Conservation (phyloP, 306 rosid species). For the Urtica urens region DNA sequence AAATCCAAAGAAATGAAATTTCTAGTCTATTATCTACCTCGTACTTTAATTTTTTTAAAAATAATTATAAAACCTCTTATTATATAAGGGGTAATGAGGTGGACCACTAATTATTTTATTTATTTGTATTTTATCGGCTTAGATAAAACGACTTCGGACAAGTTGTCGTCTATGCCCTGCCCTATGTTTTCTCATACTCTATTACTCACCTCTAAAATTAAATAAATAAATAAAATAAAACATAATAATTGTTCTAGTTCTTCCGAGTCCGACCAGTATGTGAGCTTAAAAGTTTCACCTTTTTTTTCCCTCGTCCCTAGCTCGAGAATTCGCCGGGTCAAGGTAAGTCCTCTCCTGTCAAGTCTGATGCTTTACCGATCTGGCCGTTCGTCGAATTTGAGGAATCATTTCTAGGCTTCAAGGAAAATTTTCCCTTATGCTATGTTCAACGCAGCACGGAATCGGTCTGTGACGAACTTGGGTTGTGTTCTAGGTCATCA, state of each 20-base stretch:
- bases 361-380: conserved; percentile 22
- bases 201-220: too few species aligned
- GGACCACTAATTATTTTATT: too few species aligned
- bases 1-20: neutral
- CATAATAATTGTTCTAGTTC: too few species aligned
- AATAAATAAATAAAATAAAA: too few species aligned
- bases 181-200: too few species aligned
- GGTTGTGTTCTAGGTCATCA: conserved; percentile 14
- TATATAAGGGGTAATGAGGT: too few species aligned
- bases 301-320: neutral
- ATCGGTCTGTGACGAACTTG: conserved; percentile 14
- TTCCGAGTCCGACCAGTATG: neutral
- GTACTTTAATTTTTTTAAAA: conserved; percentile 1
- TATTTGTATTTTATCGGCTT: too few species aligned
- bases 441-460: conserved; percentile 25
- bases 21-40: neutral
- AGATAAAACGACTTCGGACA: too few species aligned
- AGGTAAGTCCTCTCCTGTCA: conserved; percentile 13
- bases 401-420: conserved; percentile 4
- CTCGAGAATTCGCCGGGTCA: conserved; percentile 5
- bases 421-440: conserved; percentile 1
- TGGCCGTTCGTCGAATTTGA: conserved; percentile 16
- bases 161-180: too few species aligned
- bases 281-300: neutral
- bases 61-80: too few species aligned